phyloP scores from a whole-genome alignment of 257 asterid genomes.

The Solanum infundibuliforme region DNA sequence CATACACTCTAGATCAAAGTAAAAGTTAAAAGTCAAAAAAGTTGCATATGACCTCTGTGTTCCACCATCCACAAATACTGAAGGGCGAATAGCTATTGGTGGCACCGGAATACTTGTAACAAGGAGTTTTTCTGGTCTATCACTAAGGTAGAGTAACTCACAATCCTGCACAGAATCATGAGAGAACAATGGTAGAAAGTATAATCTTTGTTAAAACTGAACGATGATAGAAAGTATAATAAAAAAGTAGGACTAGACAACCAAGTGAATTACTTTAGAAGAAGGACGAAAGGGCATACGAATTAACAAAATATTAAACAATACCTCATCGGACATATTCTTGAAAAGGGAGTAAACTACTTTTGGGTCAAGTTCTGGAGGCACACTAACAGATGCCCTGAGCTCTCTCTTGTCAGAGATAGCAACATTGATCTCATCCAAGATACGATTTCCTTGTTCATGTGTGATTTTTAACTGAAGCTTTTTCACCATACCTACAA shows the following conservation, averaged over 20 bases:
- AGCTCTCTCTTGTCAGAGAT: conserved; percentile 45
- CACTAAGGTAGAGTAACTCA: conserved; percentile 70
- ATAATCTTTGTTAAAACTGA: not conserved
- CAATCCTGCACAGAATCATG: conserved; percentile 50
- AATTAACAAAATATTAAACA: not conserved
- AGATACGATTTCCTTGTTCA: conserved; percentile 38
- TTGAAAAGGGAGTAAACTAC: conserved; percentile 47
- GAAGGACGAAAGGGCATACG: not conserved
- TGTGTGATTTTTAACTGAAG: conserved; percentile 38
- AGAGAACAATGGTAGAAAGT: not conserved
- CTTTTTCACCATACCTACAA: conserved; percentile 79
- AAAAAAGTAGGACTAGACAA: not conserved
- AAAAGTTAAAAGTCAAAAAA: not conserved
- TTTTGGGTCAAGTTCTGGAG: conserved; percentile 48
- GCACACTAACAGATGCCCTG: conserved; percentile 26
- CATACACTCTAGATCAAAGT: not conserved
- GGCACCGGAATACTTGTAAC: conserved; percentile 76
- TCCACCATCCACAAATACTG: conserved; percentile 90
- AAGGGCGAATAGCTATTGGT: conserved; percentile 84
- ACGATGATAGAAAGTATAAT: not conserved
- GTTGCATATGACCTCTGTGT: conserved; percentile 40
- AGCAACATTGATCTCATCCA: conserved; percentile 42
- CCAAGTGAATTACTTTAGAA: not conserved
- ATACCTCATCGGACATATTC: conserved; percentile 77
- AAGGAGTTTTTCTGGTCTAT: conserved; percentile 85